Base-by-base conservation (phyloP, 257 asterid genomes). In the Agastache rugosa region DNA sequence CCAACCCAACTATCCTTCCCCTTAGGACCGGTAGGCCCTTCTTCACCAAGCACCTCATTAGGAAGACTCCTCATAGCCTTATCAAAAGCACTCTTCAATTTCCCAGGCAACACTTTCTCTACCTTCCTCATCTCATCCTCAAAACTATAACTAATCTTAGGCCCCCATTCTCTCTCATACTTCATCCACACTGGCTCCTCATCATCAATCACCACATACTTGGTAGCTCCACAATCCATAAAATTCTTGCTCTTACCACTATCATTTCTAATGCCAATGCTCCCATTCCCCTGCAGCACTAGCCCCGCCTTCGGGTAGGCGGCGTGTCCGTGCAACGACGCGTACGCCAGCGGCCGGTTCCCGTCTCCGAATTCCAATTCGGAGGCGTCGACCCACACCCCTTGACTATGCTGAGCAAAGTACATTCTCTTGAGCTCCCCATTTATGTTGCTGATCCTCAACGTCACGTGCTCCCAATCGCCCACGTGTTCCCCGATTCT, bases 11-110 rank as follows among this genome's bases (percentile, higher is more conserved):
- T 85, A 62, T 89, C 95, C 73, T 93, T 93, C 78, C 82, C 85
- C 81, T 87, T 93, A 5, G 98, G 98, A 10, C 98, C 98, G 23
- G 78, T 81, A 0, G 98, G 98, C 34, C 98, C 98, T 59, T 90
- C 94, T 39, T 93, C 93, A 56, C 98, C 98, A 69, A 89, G 61
- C 60, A 85, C 91, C 68, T 93, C 97, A 70, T 70, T 73, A 0
- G 98, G 98, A 6, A 93, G 51, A 10, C 84, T 66, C 19, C 72
- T 80, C 69, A 89, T 78, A 50, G 85, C n/a, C 61, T 73, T 84
- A 41, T 80, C 83, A 79, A 90, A 74, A 0, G 75, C 83, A 20
- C 35, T 58, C 81, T 79, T 89, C 59, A 93, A 35, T 54, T 51
- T 77, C 6, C 96, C 91, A 6, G 91, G 93, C 88, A 93, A 74